These are phyloP conservation scores for Boletus barrowsii DNA, from an alignment of 768 basidiomycete species.

Conservation along the genomic window DNA sequence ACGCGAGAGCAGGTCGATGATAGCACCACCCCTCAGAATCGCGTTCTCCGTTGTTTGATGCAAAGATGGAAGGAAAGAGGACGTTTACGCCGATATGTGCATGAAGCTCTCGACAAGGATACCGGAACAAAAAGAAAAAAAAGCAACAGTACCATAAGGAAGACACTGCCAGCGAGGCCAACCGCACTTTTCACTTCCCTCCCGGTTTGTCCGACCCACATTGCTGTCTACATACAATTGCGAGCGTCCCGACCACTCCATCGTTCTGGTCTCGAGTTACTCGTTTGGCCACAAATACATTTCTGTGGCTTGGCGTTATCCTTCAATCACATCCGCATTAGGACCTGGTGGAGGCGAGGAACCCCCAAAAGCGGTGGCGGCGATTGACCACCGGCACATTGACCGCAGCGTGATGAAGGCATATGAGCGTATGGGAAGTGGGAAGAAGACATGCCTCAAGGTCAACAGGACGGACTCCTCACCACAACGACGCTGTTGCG, in stretches of 20 bases:
- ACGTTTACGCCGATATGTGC: too few species aligned
- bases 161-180: background rate
- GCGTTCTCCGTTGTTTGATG: background rate
- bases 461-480: constrained; percentile 2
- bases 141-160: background rate
- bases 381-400: background rate
- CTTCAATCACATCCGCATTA: constrained; percentile 1
- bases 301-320: constrained; percentile 12
- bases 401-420: background rate
- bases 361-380: background rate
- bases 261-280: constrained; percentile 1
- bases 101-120: too few species aligned
- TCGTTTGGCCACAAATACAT: constrained; percentile 7
- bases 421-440: background rate
- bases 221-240: background rate
- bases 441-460: constrained; percentile 1
- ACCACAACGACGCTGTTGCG: constrained; percentile 10
- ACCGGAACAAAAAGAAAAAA: too few species aligned
- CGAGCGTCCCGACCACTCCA: background rate
- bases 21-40: background rate
- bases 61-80: background rate
- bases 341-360: background rate
- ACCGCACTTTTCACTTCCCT: background rate
- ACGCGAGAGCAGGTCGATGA: background rate
- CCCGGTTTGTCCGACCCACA: background rate